Conservation (phyloP, 2,329 filamentous ascomycete species). For the Pyrenophora tritici-repentis region DNA sequence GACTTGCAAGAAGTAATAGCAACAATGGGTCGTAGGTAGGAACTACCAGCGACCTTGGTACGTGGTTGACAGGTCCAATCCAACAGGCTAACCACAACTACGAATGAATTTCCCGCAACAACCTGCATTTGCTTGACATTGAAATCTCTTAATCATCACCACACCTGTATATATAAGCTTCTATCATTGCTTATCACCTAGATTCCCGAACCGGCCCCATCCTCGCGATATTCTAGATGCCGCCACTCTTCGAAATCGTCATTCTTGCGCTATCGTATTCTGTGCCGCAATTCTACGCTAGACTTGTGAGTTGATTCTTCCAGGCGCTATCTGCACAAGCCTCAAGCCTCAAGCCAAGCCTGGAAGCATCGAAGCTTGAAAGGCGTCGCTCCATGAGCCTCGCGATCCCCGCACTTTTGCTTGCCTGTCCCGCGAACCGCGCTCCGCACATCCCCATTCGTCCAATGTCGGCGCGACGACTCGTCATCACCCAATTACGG, state of each 20-base stretch:
- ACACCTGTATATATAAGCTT: no score
- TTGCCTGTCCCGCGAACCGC: neutral
- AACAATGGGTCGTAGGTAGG: no score
- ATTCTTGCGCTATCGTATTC: slow-evolving; percentile 1
- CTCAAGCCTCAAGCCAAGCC: slow-evolving; percentile 10
- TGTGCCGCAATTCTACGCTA: neutral
- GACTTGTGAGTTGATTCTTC: neutral
- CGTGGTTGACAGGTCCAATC: no score
- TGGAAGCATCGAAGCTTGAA: slow-evolving; percentile 3
- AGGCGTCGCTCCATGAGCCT: neutral
- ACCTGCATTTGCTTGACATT: no score
- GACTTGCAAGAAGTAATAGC: no score
- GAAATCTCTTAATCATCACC: no score
- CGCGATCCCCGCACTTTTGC: neutral
- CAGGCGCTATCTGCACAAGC: slow-evolving; percentile 3
- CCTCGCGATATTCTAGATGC: no score
- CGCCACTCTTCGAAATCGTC: neutral
- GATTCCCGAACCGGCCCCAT: no score
- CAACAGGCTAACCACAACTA: no score
- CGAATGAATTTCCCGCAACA: no score
- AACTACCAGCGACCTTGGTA: no score
- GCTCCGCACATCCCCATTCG: slow-evolving; percentile 22
- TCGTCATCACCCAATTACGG: slow-evolving; percentile 10
- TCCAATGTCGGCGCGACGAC: slow-evolving; percentile 24
- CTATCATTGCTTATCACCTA: no score